Percentiles rank a stretch among this genome's conserved stretches.
Conservation (phyloP, 176 grass and related monocot species). For the Luzula sylvatica region DNA sequence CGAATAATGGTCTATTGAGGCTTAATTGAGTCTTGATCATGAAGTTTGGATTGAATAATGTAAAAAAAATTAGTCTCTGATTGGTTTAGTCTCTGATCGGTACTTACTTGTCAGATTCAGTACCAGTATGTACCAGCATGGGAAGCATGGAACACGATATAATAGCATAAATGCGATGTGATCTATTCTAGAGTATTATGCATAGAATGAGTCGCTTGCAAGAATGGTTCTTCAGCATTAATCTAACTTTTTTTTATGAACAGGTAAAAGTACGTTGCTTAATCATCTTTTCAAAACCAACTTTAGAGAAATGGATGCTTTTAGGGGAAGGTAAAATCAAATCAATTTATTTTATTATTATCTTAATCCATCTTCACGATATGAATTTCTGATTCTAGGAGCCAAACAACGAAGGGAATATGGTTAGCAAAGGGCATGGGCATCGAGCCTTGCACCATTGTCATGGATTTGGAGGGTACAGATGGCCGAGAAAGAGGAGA, state of each 20-base stretch:
- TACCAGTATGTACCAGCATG: not conserved
- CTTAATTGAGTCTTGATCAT: too few relatives aligned
- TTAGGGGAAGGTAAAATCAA: slow-evolving; percentile 60
- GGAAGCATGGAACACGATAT: too few relatives aligned
- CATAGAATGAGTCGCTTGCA: too few relatives aligned
- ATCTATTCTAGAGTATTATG: too few relatives aligned
- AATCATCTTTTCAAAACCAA: slow-evolving; percentile 70
- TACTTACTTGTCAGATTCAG: not conserved
- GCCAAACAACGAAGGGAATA: slow-evolving; percentile 80
- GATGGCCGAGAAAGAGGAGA: slow-evolving; percentile 80
- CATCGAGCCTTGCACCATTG: slow-evolving; percentile 62
- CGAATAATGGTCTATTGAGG: too few relatives aligned
- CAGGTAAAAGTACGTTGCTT: slow-evolving; percentile 90
- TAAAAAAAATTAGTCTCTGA: too few relatives aligned
- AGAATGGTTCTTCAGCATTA: not conserved
- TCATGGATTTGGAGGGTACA: slow-evolving; percentile 85
- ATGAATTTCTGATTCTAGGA: slow-evolving; percentile 22
- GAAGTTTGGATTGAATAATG: too few relatives aligned
- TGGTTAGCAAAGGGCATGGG: slow-evolving; percentile 63
- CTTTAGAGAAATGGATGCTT: slow-evolving; percentile 81
- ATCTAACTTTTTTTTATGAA: not conserved
- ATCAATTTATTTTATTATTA: not conserved
- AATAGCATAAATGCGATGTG: too few relatives aligned
- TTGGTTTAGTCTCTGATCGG: not conserved
- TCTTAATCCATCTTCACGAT: not conserved